These are phyloP conservation scores for Oropetium thomaeum DNA, from an alignment of 176 grass and related monocot species.

Conservation along the genomic window DNA sequence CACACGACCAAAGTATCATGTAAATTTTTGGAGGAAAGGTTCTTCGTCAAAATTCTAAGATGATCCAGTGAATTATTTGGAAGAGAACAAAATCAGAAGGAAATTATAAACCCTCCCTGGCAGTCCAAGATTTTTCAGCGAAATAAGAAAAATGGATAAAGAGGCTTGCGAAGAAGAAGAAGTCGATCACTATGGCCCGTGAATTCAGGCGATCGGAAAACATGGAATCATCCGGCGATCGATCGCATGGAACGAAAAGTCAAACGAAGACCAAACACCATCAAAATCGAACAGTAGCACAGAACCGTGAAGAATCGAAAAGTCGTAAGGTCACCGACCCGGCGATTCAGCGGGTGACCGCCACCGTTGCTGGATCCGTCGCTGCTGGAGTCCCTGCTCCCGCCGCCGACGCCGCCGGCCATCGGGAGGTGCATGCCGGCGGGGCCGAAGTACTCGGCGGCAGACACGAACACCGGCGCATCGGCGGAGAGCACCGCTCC, in stretches of 20 bases:
- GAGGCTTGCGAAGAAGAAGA: constrained; percentile 2
- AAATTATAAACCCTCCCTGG: background rate
- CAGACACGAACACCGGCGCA: constrained; percentile 74
- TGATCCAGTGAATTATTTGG: background rate
- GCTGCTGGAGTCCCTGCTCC: constrained; percentile 74
- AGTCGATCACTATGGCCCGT: constrained; percentile 20
- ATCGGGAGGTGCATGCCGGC: background rate
- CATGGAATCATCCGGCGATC: constrained; percentile 9
- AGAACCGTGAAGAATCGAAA: background rate
- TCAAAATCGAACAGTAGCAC: background rate
- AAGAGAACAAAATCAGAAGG: background rate
- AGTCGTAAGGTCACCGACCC: constrained; percentile 38
- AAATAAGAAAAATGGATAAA: background rate
- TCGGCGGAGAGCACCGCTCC: constrained; percentile 63
- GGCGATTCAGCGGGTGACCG: constrained; percentile 43
- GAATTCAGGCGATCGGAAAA: constrained; percentile 8
- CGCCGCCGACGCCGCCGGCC: constrained; percentile 5
- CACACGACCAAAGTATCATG: background rate
- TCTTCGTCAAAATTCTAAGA: background rate
- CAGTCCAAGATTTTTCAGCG: background rate
- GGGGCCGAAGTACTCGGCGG: constrained; percentile 32
- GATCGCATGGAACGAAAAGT: constrained; percentile 34
- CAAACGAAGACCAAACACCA: background rate
- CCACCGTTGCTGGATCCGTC: constrained; percentile 67
- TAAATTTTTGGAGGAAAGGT: background rate